Evolutionary conservation across 2,329 filamentous ascomycete species (phyloP).

Genomic region (Meredithiella fracta): DNA sequence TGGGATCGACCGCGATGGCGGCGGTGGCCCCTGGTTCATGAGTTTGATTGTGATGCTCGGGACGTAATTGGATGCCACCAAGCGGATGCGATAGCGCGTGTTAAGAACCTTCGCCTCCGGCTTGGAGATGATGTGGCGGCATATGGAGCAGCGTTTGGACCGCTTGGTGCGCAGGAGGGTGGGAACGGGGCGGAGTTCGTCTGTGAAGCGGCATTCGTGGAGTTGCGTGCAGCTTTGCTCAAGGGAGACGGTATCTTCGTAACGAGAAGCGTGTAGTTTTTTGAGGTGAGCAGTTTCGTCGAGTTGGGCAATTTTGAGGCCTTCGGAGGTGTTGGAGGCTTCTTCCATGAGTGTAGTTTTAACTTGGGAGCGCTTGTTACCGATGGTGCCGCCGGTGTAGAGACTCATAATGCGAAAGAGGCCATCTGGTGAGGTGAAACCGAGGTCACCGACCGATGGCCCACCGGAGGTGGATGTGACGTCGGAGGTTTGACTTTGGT

Average conservation of each 20-base stretch:
- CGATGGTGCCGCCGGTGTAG: slow-evolving; percentile 52
- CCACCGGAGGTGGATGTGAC: slow-evolving; percentile 32
- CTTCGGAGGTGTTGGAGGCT: slow-evolving; percentile 53
- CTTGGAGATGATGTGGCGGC: slow-evolving; percentile 87
- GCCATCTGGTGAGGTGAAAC: slow-evolving; percentile 61
- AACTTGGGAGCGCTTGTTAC: slow-evolving; percentile 47
- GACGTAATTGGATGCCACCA: slow-evolving; percentile 78
- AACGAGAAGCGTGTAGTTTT: slow-evolving; percentile 41
- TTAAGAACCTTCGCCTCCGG: slow-evolving; percentile 81
- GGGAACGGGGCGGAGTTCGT: slow-evolving; percentile 65
- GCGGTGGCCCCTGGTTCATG: slow-evolving; percentile 23
- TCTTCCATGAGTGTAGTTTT: slow-evolving; percentile 67
- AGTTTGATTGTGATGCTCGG: slow-evolving; percentile 63
- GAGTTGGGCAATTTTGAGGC: slow-evolving; percentile 45
- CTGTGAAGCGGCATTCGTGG: slow-evolving; percentile 43
- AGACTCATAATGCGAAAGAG: slow-evolving; percentile 81
- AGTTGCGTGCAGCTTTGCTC: slow-evolving; percentile 34
- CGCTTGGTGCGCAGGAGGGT: slow-evolving; percentile 79
- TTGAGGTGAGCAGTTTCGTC: slow-evolving; percentile 47
- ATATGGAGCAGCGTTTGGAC: slow-evolving; percentile 80
- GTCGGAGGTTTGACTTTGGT: slow-evolving; percentile 59
- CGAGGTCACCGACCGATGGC: slow-evolving; percentile 29
- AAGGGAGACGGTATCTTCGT: slow-evolving; percentile 41
- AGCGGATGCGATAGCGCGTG: slow-evolving; percentile 79
- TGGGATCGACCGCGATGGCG: slow-evolving; percentile 8